Percentiles rank a stretch among this genome's conserved stretches.
phyloP scores from a whole-genome alignment of 1,284 basidiomycete genomes.

The Puccinia polysora region DNA sequence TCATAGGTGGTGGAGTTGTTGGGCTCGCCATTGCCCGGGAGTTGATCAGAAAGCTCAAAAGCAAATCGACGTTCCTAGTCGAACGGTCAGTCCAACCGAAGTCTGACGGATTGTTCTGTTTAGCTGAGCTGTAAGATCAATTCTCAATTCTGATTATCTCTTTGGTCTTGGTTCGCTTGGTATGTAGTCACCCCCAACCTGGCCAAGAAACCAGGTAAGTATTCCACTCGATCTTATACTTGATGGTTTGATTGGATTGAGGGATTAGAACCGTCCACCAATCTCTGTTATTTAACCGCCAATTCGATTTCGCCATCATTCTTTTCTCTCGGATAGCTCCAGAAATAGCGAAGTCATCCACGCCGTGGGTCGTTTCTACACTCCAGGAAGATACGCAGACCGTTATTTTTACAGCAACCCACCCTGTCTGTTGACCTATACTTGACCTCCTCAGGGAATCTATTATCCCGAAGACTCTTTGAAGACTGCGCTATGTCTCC shows the following conservation, averaged over 20 bases:
- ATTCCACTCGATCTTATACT: background rate
- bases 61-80: conserved; percentile 74
- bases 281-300: background rate
- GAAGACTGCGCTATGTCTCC: conserved; percentile 80
- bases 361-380: conserved; percentile 57
- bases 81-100: conserved; percentile 63
- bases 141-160: background rate
- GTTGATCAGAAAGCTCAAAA: conserved; percentile 64
- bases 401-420: background rate
- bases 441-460: conserved; percentile 48
- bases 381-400: no score
- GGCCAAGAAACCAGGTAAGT: conserved; percentile 77
- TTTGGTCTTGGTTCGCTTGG: background rate
- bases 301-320: background rate
- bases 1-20: conserved; percentile 77
- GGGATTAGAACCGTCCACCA: background rate
- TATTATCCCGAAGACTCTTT: conserved; percentile 75
- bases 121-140: conserved; percentile 42
- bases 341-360: conserved; percentile 96
- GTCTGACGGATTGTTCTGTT: background rate
- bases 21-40: conserved; percentile 80
- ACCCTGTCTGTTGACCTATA: background rate
- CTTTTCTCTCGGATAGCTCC: conserved; percentile 60
- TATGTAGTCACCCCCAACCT: conserved; percentile 42
- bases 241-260: conserved; percentile 4